Conservation (phyloP, 495 filamentous ascomycete species). For the Aspergillus egyptiacus region DNA sequence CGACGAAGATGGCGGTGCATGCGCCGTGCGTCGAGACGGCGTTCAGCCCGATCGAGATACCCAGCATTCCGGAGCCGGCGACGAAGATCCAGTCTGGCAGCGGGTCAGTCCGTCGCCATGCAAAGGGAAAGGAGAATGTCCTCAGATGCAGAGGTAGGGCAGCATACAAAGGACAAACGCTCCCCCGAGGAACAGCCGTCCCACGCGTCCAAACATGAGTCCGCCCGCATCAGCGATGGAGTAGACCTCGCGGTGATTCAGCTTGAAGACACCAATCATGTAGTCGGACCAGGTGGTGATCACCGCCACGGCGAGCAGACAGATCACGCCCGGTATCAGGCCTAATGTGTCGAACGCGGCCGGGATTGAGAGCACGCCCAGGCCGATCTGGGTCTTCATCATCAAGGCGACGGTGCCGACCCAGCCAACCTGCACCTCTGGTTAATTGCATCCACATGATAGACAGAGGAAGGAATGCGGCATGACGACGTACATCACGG, state of each 20-base stretch:
- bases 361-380: conserved; percentile 59
- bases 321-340: conserved; percentile 48
- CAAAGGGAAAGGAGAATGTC: background rate
- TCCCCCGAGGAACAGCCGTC: conserved; percentile 52
- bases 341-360: conserved; percentile 54
- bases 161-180: conserved; percentile 44
- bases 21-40: conserved; percentile 55
- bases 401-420: conserved; percentile 32
- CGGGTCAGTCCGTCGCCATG: conserved; percentile 47
- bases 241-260: conserved; percentile 57
- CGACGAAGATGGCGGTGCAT: conserved; percentile 52
- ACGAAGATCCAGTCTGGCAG: conserved; percentile 46
- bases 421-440: conserved; percentile 26
- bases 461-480: background rate
- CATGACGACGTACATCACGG: conserved; percentile 11
- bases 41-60: conserved; percentile 63
- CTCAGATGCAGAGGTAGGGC: no score
- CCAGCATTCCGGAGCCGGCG: conserved; percentile 49
- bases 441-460: background rate
- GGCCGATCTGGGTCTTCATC: conserved; percentile 49
- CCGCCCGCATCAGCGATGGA: conserved; percentile 63
- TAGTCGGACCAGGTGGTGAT: conserved; percentile 70
- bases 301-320: conserved; percentile 49
- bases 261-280: conserved; percentile 65
- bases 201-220: conserved; percentile 56